Conservation (phyloP, 495 filamentous ascomycete species). For the Aspergillus sclerotioniger region DNA sequence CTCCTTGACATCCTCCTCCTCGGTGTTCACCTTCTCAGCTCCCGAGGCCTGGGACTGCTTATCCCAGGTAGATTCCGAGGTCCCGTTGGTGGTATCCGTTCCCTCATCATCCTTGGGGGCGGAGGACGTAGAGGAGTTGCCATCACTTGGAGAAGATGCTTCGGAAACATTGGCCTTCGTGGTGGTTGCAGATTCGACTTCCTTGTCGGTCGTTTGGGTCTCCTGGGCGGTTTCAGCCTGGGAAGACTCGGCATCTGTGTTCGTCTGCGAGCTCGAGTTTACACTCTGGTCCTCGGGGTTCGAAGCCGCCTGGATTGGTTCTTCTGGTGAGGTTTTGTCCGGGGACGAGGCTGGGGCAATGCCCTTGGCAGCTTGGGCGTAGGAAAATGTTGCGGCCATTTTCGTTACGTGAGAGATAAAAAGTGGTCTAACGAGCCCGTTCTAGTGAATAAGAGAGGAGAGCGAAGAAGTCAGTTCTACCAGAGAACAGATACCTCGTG, state of each 20-base stretch:
- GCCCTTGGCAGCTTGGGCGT: slow-evolving; percentile 92
- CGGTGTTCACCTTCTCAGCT: slow-evolving; percentile 33
- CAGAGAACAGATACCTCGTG: slow-evolving; percentile 28
- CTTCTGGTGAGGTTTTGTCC: slow-evolving; percentile 28
- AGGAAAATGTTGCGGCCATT: slow-evolving; percentile 67
- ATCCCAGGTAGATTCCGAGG: slow-evolving; percentile 63
- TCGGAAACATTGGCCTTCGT: slow-evolving; percentile 48
- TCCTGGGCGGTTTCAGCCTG: slow-evolving; percentile 29
- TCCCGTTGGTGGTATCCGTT: slow-evolving; percentile 63
- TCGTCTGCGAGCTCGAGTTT: slow-evolving; percentile 13
- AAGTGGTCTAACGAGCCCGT: slow-evolving; percentile 20
- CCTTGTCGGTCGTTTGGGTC: slow-evolving; percentile 27
- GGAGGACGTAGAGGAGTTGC: slow-evolving; percentile 58
- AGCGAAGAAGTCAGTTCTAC: slow-evolving; percentile 26
- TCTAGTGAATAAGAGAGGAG: slow-evolving; percentile 7
- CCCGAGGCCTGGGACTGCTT: slow-evolving; percentile 61
- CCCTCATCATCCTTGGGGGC: slow-evolving; percentile 69
- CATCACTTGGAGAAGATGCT: slow-evolving; percentile 67
- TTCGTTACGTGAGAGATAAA: slow-evolving; percentile 9
- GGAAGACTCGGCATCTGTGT: slow-evolving; percentile 21
- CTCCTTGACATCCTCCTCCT: slow-evolving; percentile 32
- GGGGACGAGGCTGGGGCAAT: slow-evolving; percentile 43
- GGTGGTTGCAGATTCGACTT: slow-evolving; percentile 33
- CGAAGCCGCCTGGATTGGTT: slow-evolving; percentile 27
- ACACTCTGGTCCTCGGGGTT: slow-evolving; percentile 31